phyloP scores from a whole-genome alignment of 2,329 filamentous ascomycete species.

The Diaporthe citriasiana region DNA sequence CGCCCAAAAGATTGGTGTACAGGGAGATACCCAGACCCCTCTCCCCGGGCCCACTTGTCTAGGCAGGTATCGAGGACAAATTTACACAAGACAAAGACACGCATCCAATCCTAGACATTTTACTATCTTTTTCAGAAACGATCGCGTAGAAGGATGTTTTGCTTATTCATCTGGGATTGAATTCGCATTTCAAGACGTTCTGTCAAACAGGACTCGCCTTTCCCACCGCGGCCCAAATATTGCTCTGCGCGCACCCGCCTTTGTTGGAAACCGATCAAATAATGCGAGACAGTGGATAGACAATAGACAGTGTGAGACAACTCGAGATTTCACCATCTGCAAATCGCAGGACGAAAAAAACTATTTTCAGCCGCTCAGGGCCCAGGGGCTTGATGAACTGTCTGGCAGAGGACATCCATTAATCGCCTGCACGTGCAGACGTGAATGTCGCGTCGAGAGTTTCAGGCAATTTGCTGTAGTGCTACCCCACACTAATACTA shows the following conservation, averaged over 20 bases:
- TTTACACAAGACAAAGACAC: background rate
- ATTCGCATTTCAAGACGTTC: background rate
- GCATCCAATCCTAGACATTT: background rate
- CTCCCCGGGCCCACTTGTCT: no score
- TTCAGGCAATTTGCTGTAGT: no score
- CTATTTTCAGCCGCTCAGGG: background rate
- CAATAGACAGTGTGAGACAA: background rate
- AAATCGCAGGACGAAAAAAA: background rate
- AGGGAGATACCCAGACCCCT: no score
- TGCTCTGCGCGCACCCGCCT: background rate
- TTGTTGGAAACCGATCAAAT: background rate
- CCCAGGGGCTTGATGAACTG: background rate
- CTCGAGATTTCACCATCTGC: background rate
- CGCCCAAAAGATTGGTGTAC: no score
- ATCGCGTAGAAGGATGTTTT: background rate
- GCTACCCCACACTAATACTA: no score
- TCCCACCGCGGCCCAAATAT: background rate
- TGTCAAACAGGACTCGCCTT: background rate
- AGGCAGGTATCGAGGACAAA: background rate
- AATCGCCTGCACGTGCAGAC: slow-evolving; percentile 1
- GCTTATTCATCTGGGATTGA: background rate
- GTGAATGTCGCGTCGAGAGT: background rate
- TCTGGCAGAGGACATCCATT: background rate
- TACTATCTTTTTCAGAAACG: background rate
- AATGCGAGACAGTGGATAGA: background rate